Conservation (phyloP, 306 rosid genomes). For the Malus fusca region DNA sequence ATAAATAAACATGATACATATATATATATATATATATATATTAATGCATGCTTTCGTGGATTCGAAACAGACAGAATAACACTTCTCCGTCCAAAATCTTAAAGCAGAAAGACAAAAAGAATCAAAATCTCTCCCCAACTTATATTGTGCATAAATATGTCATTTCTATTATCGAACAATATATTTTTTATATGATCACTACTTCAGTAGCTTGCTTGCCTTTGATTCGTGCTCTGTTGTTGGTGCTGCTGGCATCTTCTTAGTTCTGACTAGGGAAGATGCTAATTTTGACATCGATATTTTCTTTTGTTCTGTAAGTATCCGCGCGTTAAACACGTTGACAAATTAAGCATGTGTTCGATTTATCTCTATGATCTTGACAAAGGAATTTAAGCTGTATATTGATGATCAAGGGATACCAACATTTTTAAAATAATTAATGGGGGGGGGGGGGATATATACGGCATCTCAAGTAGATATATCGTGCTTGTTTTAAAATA, state of each 20-base stretch:
- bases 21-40: neutral
- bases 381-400: neutral
- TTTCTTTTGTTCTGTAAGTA: neutral
- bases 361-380: neutral
- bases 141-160: neutral
- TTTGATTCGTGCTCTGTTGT: neutral
- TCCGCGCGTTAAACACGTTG: neutral
- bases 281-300: neutral
- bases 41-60: constrained; percentile 17
- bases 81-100: constrained; percentile 10
- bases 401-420: neutral
- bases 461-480: too few relatives aligned
- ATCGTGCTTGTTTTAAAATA: too few relatives aligned
- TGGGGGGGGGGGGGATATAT: neutral
- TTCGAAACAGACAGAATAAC: constrained; percentile 11
- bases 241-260: neutral
- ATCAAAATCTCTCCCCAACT: neutral
- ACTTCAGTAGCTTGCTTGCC: neutral
- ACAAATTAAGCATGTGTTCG: neutral
- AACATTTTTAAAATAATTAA: neutral
- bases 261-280: neutral
- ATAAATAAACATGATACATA: too few relatives aligned
- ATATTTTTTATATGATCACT: neutral
- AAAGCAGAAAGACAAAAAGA: neutral
- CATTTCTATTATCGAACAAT: constrained; percentile 14